Conservation (phyloP, 1,139 yeast species). For the Tardiomyces blankii region DNA sequence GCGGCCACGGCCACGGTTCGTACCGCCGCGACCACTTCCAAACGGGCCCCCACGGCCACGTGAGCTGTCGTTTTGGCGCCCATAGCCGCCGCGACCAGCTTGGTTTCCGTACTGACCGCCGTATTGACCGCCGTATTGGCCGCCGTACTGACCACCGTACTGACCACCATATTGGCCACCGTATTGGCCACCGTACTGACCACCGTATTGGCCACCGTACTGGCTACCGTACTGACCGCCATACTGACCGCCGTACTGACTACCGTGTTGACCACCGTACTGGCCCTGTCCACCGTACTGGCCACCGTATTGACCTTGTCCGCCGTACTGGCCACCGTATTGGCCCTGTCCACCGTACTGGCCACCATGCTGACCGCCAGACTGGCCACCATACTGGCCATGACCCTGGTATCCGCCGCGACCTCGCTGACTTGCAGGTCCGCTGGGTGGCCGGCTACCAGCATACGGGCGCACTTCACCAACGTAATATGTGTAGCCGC, state of each 20-base stretch:
- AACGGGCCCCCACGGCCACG: too few species aligned
- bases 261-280: too few species aligned
- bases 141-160: neutral
- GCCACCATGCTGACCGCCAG: conserved; percentile 2
- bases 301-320: too few species aligned
- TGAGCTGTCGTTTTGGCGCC: too few species aligned
- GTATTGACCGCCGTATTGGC: neutral
- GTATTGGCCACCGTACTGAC: conserved; percentile 3
- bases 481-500: conserved; percentile 7
- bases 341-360: conserved; percentile 3
- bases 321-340: conserved; percentile 2
- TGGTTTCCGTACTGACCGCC: neutral
- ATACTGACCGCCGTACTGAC: conserved; percentile 1
- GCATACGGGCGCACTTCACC: conserved; percentile 7
- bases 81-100: conserved; percentile 3
- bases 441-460: conserved; percentile 6
- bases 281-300: too few species aligned
- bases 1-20: too few species aligned
- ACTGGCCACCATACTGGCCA: conserved; percentile 1
- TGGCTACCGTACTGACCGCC: conserved; percentile 1
- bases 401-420: conserved; percentile 1
- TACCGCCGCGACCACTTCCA: too few species aligned
- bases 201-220: too few species aligned
- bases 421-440: conserved; percentile 1
- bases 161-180: conserved; percentile 5